Conservation (phyloP, 192 early-diverging fungal species). For the Coemansia sp. region DNA sequence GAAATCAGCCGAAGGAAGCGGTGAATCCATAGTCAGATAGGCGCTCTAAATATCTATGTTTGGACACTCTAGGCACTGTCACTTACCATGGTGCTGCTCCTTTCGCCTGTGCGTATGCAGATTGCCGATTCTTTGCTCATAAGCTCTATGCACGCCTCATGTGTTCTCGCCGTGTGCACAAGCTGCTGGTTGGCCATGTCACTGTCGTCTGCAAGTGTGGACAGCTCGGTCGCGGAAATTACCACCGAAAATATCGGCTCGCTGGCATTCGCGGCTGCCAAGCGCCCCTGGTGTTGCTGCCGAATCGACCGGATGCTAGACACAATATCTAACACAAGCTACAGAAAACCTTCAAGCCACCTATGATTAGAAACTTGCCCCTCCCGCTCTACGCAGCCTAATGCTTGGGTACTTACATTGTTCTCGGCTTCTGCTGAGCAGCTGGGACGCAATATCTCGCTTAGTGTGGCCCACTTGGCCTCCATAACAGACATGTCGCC, state of each 20-base stretch:
- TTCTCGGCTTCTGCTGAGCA: constrained; percentile 33
- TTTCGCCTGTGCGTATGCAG: constrained; percentile 18
- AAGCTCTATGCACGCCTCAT: constrained; percentile 18
- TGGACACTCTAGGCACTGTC: background rate
- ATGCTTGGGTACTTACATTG: constrained; percentile 21
- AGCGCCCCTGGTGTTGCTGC: constrained; percentile 24
- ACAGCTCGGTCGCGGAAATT: background rate
- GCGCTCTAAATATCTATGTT: background rate
- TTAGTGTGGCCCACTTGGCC: constrained; percentile 19
- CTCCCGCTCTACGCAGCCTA: background rate
- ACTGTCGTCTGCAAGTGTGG: background rate
- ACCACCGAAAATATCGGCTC: constrained; percentile 14
- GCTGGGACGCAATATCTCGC: constrained; percentile 12
- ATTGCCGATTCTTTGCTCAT: constrained; percentile 37
- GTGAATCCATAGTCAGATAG: background rate
- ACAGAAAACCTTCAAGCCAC: constrained; percentile 4
- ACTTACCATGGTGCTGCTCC: constrained; percentile 25
- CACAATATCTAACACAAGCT: constrained; percentile 39
- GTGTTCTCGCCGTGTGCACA: constrained; percentile 9
- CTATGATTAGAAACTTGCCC: background rate
- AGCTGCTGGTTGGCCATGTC: background rate
- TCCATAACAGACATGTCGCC: constrained; percentile 48
- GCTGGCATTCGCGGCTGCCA: background rate
- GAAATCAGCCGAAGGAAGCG: background rate
- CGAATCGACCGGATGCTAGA: constrained; percentile 46